These are phyloP conservation scores for Ambispora gerdemannii DNA, from an alignment of 192 early-diverging fungal genomes.

Conservation along the genomic window DNA sequence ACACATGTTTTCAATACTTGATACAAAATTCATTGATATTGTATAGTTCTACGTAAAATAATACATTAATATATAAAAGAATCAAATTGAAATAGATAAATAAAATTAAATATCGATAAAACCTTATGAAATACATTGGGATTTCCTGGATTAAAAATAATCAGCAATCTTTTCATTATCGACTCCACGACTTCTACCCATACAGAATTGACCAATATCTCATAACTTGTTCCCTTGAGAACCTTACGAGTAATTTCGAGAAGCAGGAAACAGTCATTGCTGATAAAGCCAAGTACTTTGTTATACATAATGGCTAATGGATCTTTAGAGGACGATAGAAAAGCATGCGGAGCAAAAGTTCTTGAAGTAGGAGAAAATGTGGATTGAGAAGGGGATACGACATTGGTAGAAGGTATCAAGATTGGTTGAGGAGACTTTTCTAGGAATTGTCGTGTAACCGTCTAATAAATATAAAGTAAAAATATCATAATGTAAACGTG, in stretches of 20 bases:
- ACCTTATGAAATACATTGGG: constrained; percentile 70
- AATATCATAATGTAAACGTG: not conserved
- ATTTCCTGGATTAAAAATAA: constrained; percentile 62
- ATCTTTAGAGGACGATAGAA: constrained; percentile 9
- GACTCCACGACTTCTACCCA: constrained; percentile 51
- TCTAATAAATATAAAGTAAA: not conserved
- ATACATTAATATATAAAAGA: not conserved
- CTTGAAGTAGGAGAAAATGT: not conserved
- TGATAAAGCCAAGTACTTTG: constrained; percentile 53
- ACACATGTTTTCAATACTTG: constrained; percentile 46
- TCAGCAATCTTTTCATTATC: constrained; percentile 46
- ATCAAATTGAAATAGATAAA: not conserved
- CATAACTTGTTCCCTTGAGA: constrained; percentile 60
- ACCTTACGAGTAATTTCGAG: constrained; percentile 53
- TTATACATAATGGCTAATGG: constrained; percentile 57
- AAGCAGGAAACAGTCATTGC: constrained; percentile 45
- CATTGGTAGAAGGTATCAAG: not conserved
- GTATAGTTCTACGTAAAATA: constrained; percentile 47
- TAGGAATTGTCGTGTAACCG: constrained; percentile 29
- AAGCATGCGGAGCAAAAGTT: constrained; percentile 1
- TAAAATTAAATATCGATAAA: not conserved
- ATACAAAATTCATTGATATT: constrained; percentile 54
- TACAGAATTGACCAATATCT: constrained; percentile 60
- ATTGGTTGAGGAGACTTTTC: constrained; percentile 30
- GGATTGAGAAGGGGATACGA: not conserved